Evolutionary conservation across 148 eudicot genomes (phyloP), one percentile per base, ranked within the genome.

Genomic region (Nyssa sinensis): DNA sequence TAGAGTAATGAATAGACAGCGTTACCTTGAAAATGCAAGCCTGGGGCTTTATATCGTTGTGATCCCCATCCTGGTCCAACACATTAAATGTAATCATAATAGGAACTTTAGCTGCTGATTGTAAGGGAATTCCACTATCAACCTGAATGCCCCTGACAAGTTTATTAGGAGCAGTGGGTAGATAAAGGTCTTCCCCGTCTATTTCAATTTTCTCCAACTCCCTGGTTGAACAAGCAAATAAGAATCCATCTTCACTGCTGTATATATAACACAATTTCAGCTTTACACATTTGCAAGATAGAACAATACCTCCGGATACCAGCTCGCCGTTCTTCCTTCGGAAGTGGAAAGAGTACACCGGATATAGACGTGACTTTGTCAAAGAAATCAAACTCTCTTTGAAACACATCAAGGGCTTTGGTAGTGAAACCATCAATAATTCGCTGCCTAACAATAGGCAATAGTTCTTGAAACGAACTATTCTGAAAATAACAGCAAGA

Each of bases 81-180:
- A 95, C 99, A 75, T 95, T 84, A 80, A 95, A 95, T 33, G 99
- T 95, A 79, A 95, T 95, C 99, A 95, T 92, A 67, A 95, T 95
- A 41, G 99, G 99, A 81, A 95, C 97, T 83, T 95, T 95, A 37
- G 99, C 99, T 14, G 99, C 99, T 66, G 99, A 95, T 76, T 95
- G 99, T 81, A 95, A 83, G 44, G 99, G 97, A 72, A 95, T 90
- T 70, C 99, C 97, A 84, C 99, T 95, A 76, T 95, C 91, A 81
- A 92, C 90, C 75, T 84, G 96, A 79, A 95, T 92, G 59, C 99
- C 94, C 84, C 86, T 85, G 28, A 95, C 99, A 86, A 89, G 80
- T 81, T 92, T 95, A 77, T 61, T 86, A 64, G 94, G 88, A 81
- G 96, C 99, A 68, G 97, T 95, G 75, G 99, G 99, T 49, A 95